phyloP scores from a whole-genome alignment of 768 basidiomycete species.

The Mycena sanguinolenta region DNA sequence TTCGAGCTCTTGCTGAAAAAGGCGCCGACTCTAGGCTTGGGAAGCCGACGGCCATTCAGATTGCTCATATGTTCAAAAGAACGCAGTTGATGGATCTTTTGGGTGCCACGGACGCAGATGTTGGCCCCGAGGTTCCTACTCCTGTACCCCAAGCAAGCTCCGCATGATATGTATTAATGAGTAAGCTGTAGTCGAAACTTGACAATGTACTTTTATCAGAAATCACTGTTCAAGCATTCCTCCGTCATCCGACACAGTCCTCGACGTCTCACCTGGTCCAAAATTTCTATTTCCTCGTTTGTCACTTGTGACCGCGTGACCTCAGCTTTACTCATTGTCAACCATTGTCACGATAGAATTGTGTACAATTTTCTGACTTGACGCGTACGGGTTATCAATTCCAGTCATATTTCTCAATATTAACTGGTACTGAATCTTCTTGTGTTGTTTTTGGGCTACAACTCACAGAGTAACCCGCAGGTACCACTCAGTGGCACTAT shows the following conservation, averaged over 20 bases:
- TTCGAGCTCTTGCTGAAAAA: slow-evolving; percentile 64
- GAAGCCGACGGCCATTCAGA: slow-evolving; percentile 76
- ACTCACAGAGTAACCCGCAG: neutral
- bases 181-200: slow-evolving; percentile 6
- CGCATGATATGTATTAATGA: neutral
- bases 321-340: too few relatives aligned
- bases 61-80: slow-evolving; percentile 77
- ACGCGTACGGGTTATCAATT: too few relatives aligned
- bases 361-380: too few relatives aligned
- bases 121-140: slow-evolving; percentile 53
- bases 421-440: too few relatives aligned
- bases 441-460: too few relatives aligned
- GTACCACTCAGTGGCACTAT: neutral
- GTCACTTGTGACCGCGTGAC: too few relatives aligned
- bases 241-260: too few relatives aligned
- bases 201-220: slow-evolving; percentile 18
- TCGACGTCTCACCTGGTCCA: neutral
- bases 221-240: too few relatives aligned
- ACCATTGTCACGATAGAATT: too few relatives aligned
- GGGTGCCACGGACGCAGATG: slow-evolving; percentile 72
- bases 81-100: slow-evolving; percentile 67
- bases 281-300: too few relatives aligned
- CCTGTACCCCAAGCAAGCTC: slow-evolving; percentile 31
- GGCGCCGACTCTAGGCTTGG: slow-evolving; percentile 78
- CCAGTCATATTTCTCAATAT: too few relatives aligned